Evolutionary conservation across 1,139 yeast genomes (phyloP).

Genomic region (Arxiozyma slooffiae): DNA sequence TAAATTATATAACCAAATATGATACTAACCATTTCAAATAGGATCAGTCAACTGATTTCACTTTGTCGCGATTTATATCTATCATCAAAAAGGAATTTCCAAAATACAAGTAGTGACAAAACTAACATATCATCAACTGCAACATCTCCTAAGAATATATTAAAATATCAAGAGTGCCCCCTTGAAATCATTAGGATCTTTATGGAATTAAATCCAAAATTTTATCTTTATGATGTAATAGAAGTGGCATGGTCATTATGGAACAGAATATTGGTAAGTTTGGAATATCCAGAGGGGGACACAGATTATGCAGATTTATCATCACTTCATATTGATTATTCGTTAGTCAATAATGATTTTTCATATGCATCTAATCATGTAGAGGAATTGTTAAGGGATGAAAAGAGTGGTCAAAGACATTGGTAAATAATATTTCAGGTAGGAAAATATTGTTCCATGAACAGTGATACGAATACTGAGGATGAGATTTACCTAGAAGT

Average conservation of each 20-base stretch:
- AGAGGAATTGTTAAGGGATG: conserved; percentile 30
- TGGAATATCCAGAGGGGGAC: conserved; percentile 13
- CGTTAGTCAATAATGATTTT: conserved; percentile 47
- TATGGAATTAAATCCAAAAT: conserved; percentile 46
- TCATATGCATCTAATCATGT: conserved; percentile 40
- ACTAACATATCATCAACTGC: neutral
- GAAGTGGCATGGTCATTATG: conserved; percentile 38
- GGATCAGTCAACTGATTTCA: neutral
- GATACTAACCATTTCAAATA: neutral
- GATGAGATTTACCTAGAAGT: conserved; percentile 30
- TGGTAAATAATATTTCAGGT: conserved; percentile 61
- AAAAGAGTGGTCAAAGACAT: conserved; percentile 21
- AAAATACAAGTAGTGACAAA: neutral
- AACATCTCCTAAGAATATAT: conserved; percentile 15
- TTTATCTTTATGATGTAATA: conserved; percentile 38
- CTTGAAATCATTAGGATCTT: conserved; percentile 35
- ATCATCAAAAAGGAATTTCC: neutral
- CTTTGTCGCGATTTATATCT: conserved; percentile 1
- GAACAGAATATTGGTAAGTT: conserved; percentile 34
- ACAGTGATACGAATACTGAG: conserved; percentile 32
- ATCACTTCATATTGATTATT: conserved; percentile 48
- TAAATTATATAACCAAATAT: conserved; percentile 16
- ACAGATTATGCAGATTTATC: conserved; percentile 32
- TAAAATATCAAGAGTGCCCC: conserved; percentile 28
- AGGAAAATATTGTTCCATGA: conserved; percentile 30